Conservation (phyloP, 2,329 filamentous ascomycete genomes). For the Colletotrichum nymphaeae region DNA sequence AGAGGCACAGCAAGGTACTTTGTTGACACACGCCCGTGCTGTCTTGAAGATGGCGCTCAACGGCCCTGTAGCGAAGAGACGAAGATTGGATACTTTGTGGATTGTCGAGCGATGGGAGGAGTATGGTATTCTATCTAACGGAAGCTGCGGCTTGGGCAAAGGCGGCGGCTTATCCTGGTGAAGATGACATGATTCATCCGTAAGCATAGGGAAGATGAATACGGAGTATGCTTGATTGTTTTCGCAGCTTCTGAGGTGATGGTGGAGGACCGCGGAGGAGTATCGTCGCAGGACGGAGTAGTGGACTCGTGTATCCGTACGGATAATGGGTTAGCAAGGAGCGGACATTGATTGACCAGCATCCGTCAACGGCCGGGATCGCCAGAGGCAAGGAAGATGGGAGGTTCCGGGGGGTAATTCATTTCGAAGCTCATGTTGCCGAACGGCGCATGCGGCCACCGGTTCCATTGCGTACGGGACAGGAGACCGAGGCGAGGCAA, state of each 20-base stretch:
- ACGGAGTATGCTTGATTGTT: background rate
- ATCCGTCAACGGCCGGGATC: constrained; percentile 4
- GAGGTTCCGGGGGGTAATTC: constrained; percentile 12
- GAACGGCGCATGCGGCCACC: constrained; percentile 29
- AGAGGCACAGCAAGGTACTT: constrained; percentile 29
- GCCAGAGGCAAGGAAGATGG: background rate
- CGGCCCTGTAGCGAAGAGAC: background rate
- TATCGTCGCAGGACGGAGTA: background rate
- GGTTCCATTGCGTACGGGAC: constrained; percentile 22
- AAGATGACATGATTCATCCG: background rate
- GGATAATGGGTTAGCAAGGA: background rate
- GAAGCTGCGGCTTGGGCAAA: background rate
- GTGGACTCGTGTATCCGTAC: background rate
- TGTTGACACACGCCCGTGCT: constrained; percentile 17
- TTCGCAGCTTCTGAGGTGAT: background rate
- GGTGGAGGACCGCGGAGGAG: background rate
- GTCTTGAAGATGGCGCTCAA: background rate
- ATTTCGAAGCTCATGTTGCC: constrained; percentile 13
- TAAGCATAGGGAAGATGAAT: background rate
- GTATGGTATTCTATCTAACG: background rate
- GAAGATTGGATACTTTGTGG: background rate
- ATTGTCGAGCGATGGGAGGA: constrained; percentile 8
- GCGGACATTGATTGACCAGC: constrained; percentile 22
- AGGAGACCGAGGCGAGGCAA: constrained; percentile 13
- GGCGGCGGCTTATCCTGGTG: background rate